Evolutionary conservation across 306 rosid species (phyloP).

Genomic region (Lathyrus oleraceus): DNA sequence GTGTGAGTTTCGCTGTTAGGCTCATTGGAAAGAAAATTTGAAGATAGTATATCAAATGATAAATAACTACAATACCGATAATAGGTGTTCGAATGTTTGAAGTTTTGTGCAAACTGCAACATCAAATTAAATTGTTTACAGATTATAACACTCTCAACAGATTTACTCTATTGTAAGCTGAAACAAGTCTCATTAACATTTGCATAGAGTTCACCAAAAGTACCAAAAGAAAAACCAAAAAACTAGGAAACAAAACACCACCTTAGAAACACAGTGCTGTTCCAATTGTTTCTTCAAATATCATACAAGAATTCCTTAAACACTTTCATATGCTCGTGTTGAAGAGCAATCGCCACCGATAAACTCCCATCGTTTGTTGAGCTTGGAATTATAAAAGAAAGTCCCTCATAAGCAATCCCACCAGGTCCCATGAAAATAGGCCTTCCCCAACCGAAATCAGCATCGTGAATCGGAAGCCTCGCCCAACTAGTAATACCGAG

Average conservation of each 20-base stretch:
- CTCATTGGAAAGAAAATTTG: too few relatives aligned
- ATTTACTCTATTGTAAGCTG: constrained; percentile 13
- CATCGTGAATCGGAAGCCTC: constrained; percentile 86
- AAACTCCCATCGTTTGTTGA: constrained; percentile 65
- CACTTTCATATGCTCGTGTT: constrained; percentile 63
- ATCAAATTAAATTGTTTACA: constrained; percentile 33
- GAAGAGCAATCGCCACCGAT: constrained; percentile 67
- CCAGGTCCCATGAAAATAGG: constrained; percentile 99
- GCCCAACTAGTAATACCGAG: constrained; percentile 95
- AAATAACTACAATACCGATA: not conserved
- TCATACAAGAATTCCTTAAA: constrained; percentile 55
- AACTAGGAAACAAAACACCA: constrained; percentile 32
- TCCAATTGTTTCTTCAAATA: constrained; percentile 36
- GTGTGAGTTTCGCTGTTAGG: too few relatives aligned
- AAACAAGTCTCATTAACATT: constrained; percentile 26
- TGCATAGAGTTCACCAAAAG: constrained; percentile 17
- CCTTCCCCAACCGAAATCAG: constrained; percentile 97
- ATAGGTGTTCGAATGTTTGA: not conserved
- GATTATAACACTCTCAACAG: constrained; percentile 14
- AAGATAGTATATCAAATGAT: not conserved
- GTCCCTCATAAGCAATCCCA: constrained; percentile 81
- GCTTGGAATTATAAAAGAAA: constrained; percentile 70
- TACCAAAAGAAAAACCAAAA: constrained; percentile 15
- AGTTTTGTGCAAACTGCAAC: constrained; percentile 20
- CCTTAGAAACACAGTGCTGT: constrained; percentile 31